Evolutionary conservation across 306 rosid genomes (phyloP).

Genomic region (Clitoria ternatea): DNA sequence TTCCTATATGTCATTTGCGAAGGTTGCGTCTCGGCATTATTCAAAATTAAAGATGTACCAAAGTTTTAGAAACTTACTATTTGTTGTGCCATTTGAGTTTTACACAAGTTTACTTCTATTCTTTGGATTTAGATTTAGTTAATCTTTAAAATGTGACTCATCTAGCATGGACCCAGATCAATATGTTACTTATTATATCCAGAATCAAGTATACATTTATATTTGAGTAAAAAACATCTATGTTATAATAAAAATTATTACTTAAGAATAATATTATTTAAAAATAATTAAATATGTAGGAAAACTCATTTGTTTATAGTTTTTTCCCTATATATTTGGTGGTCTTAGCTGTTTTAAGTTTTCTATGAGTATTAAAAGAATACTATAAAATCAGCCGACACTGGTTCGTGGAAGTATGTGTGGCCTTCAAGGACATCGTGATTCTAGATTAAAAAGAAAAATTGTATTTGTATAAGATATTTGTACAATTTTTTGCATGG

Average conservation of each 20-base stretch:
- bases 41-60: background rate
- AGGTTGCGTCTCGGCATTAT: background rate
- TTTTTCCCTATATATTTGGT: slow-evolving; percentile 3
- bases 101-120: no score
- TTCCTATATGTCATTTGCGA: background rate
- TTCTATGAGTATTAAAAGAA: slow-evolving; percentile 15
- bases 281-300: no score
- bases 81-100: background rate
- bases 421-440: slow-evolving; percentile 17
- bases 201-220: no score
- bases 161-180: no score
- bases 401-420: slow-evolving; percentile 14
- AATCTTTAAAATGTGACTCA: no score
- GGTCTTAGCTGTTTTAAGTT: slow-evolving; percentile 13
- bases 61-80: background rate
- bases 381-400: slow-evolving; percentile 35
- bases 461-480: no score
- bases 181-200: no score
- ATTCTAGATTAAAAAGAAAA: background rate
- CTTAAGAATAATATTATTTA: no score
- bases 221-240: no score
- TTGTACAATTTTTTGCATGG: no score
- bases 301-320: background rate
- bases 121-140: no score
- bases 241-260: no score